phyloP scores from a whole-genome alignment of 306 rosid species.

The Phaseolus lunatus region DNA sequence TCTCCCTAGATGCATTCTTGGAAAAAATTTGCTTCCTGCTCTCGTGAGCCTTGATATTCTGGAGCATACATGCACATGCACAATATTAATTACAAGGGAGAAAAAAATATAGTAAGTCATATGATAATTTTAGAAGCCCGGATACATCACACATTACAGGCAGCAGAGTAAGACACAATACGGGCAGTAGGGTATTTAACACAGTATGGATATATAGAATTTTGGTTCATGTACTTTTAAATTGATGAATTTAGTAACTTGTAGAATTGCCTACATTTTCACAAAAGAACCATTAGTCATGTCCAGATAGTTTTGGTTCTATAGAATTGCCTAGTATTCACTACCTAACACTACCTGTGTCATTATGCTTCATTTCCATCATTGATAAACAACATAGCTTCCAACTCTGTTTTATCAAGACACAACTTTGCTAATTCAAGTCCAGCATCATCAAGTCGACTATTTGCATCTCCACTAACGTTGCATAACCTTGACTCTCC shows the following conservation, averaged over 20 bases:
- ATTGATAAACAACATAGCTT: background rate
- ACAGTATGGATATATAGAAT: no score
- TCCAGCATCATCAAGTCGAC: background rate
- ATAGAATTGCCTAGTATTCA: no score
- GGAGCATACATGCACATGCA: constrained; percentile 36
- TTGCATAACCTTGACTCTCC: background rate
- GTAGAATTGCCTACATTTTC: no score
- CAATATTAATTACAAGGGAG: constrained; percentile 3
- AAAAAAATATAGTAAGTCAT: constrained; percentile 11
- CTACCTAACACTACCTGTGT: no score
- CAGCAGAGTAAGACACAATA: no score
- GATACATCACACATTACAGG: background rate
- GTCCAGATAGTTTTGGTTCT: no score
- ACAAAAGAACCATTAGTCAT: background rate
- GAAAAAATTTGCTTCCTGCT: constrained; percentile 88
- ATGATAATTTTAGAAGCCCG: background rate
- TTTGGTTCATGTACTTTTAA: no score
- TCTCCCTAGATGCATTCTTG: constrained; percentile 68
- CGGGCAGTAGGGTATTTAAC: no score
- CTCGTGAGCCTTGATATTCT: constrained; percentile 96
- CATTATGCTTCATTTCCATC: background rate
- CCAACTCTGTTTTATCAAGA: background rate
- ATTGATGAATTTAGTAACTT: no score
- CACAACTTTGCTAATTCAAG: background rate
- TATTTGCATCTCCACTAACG: background rate